Conservation (phyloP, 768 basidiomycete species). For the Pulveroboletus ravenelii region DNA sequence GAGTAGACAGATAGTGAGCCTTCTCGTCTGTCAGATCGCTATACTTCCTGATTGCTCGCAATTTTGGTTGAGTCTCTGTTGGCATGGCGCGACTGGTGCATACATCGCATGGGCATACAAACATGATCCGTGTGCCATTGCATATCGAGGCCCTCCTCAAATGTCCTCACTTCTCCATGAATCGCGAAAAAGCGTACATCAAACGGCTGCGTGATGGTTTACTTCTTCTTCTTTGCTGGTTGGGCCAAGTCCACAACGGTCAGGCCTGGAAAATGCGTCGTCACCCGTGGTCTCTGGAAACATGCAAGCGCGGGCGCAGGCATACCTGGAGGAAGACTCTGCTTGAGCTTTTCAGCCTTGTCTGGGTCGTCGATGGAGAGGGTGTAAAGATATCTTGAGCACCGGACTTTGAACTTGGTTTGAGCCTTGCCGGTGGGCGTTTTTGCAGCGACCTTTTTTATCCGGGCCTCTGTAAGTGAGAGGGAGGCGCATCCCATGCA, state of each 20-base stretch:
- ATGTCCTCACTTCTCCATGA: background rate
- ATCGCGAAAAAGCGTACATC: constrained; percentile 1
- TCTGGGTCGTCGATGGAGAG: constrained; percentile 91
- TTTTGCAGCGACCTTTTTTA: constrained; percentile 87
- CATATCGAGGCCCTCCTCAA: constrained; percentile 5
- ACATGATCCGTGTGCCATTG: constrained; percentile 9
- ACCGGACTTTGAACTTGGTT: constrained; percentile 99
- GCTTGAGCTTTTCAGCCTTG: constrained; percentile 97
- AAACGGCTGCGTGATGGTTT: constrained; percentile 26
- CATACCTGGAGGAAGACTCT: constrained; percentile 91
- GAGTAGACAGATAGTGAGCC: too few relatives aligned
- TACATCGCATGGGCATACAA: constrained; percentile 20
- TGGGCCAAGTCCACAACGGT: constrained; percentile 62
- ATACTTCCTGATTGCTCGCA: too few relatives aligned
- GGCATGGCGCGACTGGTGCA: constrained; percentile 14
- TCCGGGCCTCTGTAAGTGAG: constrained; percentile 76
- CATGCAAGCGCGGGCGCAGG: background rate
- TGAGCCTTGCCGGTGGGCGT: constrained; percentile 64
- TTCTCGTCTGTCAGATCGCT: too few relatives aligned
- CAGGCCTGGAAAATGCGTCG: constrained; percentile 48
- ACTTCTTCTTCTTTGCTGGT: constrained; percentile 72
- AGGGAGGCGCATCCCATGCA: background rate
- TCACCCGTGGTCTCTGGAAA: background rate
- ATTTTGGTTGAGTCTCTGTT: constrained; percentile 7
- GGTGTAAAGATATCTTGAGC: constrained; percentile 97